Percentiles rank a stretch among this genome's conserved stretches.
Evolutionary conservation across 2,329 filamentous ascomycete species (phyloP).

Genomic region (Aspergillus quadrilineatus): DNA sequence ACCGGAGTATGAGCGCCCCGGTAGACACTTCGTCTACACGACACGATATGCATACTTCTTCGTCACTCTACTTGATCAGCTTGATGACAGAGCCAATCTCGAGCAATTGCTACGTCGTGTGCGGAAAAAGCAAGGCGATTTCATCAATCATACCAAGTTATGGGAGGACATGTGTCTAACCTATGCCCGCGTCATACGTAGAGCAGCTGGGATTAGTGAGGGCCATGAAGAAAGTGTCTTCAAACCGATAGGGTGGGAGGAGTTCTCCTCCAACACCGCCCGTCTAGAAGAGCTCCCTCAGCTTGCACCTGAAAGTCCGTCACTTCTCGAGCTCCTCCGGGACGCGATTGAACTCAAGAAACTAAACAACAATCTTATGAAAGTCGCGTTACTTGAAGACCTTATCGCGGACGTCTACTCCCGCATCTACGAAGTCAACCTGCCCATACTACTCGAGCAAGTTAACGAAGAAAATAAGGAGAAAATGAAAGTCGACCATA

Average conservation of each 20-base stretch:
- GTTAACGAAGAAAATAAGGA: slow-evolving; percentile 47
- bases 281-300: slow-evolving; percentile 61
- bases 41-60: slow-evolving; percentile 83
- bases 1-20: slow-evolving; percentile 79
- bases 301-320: slow-evolving; percentile 45
- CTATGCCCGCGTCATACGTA: slow-evolving; percentile 61
- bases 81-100: slow-evolving; percentile 72
- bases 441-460: slow-evolving; percentile 40
- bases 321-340: slow-evolving; percentile 61
- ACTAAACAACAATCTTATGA: slow-evolving; percentile 85
- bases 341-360: slow-evolving; percentile 70
- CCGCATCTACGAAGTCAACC: slow-evolving; percentile 46
- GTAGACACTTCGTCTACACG: slow-evolving; percentile 89
- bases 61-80: slow-evolving; percentile 68
- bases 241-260: slow-evolving; percentile 62
- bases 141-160: slow-evolving; percentile 61
- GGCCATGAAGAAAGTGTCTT: slow-evolving; percentile 66
- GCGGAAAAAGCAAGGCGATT: slow-evolving; percentile 76
- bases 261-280: slow-evolving; percentile 60
- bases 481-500: slow-evolving; percentile 49
- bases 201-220: slow-evolving; percentile 56
- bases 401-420: slow-evolving; percentile 90
- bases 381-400: slow-evolving; percentile 81
- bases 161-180: slow-evolving; percentile 62
- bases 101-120: slow-evolving; percentile 77